A percentile compares a stretch with the other conserved stretches of the same genome.
phyloP scores from a whole-genome alignment of 306 rosid species.

The Glycine soja region DNA sequence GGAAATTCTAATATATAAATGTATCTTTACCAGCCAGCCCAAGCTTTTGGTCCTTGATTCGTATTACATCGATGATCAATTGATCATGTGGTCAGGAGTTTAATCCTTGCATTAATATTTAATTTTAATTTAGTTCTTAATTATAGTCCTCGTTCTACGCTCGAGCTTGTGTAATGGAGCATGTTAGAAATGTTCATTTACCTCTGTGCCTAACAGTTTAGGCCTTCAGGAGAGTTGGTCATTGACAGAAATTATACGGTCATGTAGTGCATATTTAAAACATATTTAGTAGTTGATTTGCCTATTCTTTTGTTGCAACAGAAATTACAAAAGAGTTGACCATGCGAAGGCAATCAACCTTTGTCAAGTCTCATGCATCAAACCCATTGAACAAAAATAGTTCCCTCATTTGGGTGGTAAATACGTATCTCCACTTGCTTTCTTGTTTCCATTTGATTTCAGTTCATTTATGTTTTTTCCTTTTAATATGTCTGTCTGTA shows the following conservation, averaged over 20 bases:
- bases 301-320: slow-evolving; percentile 52
- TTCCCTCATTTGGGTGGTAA: slow-evolving; percentile 82
- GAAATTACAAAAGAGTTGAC: slow-evolving; percentile 75
- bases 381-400: slow-evolving; percentile 65
- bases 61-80: slow-evolving; percentile 7
- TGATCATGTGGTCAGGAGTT: background rate
- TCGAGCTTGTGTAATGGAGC: slow-evolving; percentile 1
- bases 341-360: slow-evolving; percentile 84
- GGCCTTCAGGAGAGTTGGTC: slow-evolving; percentile 1
- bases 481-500: background rate
- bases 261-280: slow-evolving; percentile 31
- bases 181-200: slow-evolving; percentile 25
- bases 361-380: slow-evolving; percentile 75
- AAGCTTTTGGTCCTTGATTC: slow-evolving; percentile 16
- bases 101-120: background rate
- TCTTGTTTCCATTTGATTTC: slow-evolving; percentile 29
- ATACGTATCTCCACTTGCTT: slow-evolving; percentile 46
- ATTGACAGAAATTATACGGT: slow-evolving; percentile 8
- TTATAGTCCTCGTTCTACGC: background rate
- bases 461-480: background rate
- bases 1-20: slow-evolving; percentile 27
- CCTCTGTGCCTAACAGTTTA: slow-evolving; percentile 22
- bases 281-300: slow-evolving; percentile 11
- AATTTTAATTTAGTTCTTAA: background rate
- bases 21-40: background rate